Evolutionary conservation across 768 basidiomycete genomes (phyloP).

Genomic region (Suillus luteus): DNA sequence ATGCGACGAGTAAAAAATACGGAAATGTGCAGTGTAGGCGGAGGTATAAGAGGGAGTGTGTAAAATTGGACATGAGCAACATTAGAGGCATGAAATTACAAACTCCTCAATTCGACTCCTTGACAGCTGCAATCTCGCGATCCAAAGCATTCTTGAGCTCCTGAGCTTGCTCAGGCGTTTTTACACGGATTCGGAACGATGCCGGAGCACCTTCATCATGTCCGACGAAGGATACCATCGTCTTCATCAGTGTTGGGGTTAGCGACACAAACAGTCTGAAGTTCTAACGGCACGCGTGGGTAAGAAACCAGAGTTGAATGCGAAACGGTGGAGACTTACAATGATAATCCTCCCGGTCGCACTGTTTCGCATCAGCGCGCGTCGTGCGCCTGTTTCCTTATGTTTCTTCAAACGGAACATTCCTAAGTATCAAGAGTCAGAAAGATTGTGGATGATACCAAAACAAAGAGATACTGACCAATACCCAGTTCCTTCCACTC

Average conservation of each 20-base stretch:
- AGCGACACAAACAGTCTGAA: constrained; percentile 66
- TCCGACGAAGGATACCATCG: constrained; percentile 65
- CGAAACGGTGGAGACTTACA: constrained; percentile 44
- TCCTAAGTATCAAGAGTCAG: constrained; percentile 45
- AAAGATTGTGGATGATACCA: background rate
- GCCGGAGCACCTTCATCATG: constrained; percentile 58
- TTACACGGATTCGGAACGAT: constrained; percentile 63
- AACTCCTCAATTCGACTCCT: constrained; percentile 10
- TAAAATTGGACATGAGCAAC: background rate
- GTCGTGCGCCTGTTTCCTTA: constrained; percentile 57
- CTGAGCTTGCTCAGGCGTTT: constrained; percentile 57
- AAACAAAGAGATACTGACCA: constrained; percentile 45
- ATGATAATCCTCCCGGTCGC: constrained; percentile 74
- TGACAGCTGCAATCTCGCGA: constrained; percentile 57
- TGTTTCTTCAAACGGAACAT: constrained; percentile 74
- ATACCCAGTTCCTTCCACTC: constrained; percentile 70
- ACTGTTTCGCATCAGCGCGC: constrained; percentile 71
- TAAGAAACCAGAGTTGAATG: background rate
- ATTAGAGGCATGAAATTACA: background rate
- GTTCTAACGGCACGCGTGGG: constrained; percentile 51
- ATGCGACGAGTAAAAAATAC: background rate
- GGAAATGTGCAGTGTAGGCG: constrained; percentile 1
- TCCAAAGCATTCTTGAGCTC: constrained; percentile 62
- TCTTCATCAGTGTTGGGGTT: constrained; percentile 53
- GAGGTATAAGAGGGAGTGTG: background rate